These are phyloP conservation scores for Scheffersomyces cryptocercus DNA, from an alignment of 1,139 yeast species.

Conservation along the genomic window DNA sequence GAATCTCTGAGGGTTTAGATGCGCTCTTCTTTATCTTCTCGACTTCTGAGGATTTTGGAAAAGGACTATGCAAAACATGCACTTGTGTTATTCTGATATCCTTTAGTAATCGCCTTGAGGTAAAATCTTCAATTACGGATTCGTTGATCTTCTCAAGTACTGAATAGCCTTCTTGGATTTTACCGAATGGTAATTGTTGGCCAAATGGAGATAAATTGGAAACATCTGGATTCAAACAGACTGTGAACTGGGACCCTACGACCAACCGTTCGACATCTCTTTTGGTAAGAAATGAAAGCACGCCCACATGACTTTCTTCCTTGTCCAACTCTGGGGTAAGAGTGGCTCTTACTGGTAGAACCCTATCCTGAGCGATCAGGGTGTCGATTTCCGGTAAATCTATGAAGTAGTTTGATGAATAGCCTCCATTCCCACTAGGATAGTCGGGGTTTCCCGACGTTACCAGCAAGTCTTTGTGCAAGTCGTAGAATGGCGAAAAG, in stretches of 20 bases:
- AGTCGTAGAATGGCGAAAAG: slow-evolving; percentile 49
- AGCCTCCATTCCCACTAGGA: slow-evolving; percentile 31
- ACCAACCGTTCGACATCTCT: slow-evolving; percentile 15
- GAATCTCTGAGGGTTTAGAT: slow-evolving; percentile 7
- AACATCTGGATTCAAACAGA: slow-evolving; percentile 23
- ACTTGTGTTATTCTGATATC: slow-evolving; percentile 56
- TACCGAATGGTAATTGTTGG: slow-evolving; percentile 44
- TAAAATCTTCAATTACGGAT: slow-evolving; percentile 33
- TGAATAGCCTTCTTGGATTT: slow-evolving; percentile 53
- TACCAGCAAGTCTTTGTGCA: slow-evolving; percentile 37
- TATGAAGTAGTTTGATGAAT: slow-evolving; percentile 13
- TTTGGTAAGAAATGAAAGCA: slow-evolving; percentile 34
- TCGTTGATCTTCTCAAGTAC: slow-evolving; percentile 46
- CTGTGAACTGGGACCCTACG: slow-evolving; percentile 30
- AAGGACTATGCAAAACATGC: slow-evolving; percentile 57
- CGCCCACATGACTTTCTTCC: slow-evolving; percentile 30
- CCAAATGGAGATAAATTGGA: no score
- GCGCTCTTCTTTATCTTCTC: background rate
- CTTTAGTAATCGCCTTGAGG: slow-evolving; percentile 33
- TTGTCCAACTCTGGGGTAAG: slow-evolving; percentile 7
- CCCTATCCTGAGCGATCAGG: no score
- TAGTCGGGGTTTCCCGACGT: slow-evolving; percentile 52
- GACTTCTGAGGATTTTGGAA: slow-evolving; percentile 17
- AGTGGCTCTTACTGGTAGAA: no score
- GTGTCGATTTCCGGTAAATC: slow-evolving; percentile 3